Conservation (phyloP, 2,329 filamentous ascomycete genomes). For the Moelleriella libera region DNA sequence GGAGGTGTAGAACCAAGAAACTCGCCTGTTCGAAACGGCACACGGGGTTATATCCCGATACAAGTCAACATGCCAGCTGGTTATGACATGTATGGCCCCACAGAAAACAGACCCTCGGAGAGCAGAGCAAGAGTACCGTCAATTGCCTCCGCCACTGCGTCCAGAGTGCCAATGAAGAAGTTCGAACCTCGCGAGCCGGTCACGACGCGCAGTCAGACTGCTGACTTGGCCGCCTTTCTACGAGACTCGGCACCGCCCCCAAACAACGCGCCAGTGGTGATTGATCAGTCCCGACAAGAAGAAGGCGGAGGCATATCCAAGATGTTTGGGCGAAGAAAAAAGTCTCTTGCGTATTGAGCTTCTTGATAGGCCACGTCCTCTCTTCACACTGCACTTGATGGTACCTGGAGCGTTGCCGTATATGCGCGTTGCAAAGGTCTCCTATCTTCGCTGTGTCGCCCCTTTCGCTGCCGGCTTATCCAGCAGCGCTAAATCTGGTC, state of each 20-base stretch:
- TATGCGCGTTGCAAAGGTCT: no score
- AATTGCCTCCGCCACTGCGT: slow-evolving; percentile 13
- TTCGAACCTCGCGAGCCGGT: slow-evolving; percentile 42
- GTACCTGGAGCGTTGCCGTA: no score
- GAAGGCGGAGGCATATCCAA: slow-evolving; percentile 28
- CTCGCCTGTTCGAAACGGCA: slow-evolving; percentile 23
- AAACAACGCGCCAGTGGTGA: slow-evolving; percentile 15
- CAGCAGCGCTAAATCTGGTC: no score
- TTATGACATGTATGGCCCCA: slow-evolving; percentile 25
- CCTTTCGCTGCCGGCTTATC: no score
- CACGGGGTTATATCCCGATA: slow-evolving; percentile 35
- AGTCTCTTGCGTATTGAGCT: slow-evolving; percentile 13
- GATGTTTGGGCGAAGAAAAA: slow-evolving; percentile 37
- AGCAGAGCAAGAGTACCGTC: slow-evolving; percentile 10
- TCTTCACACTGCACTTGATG: no score
- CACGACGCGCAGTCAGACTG: slow-evolving; percentile 38
- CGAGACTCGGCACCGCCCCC: slow-evolving; percentile 50
- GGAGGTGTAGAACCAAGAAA: slow-evolving; percentile 9
- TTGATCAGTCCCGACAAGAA: slow-evolving; percentile 17
- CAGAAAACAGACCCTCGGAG: slow-evolving; percentile 7
- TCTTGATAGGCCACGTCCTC: not conserved
- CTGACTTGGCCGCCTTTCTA: slow-evolving; percentile 61
- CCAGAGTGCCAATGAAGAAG: slow-evolving; percentile 38
- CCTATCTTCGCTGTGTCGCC: no score
- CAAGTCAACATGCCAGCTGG: slow-evolving; percentile 33